A percentile compares a stretch with the other conserved stretches of the same genome.
Conservation (phyloP, 805 yeast genomes). For the Candida boleticola region DNA sequence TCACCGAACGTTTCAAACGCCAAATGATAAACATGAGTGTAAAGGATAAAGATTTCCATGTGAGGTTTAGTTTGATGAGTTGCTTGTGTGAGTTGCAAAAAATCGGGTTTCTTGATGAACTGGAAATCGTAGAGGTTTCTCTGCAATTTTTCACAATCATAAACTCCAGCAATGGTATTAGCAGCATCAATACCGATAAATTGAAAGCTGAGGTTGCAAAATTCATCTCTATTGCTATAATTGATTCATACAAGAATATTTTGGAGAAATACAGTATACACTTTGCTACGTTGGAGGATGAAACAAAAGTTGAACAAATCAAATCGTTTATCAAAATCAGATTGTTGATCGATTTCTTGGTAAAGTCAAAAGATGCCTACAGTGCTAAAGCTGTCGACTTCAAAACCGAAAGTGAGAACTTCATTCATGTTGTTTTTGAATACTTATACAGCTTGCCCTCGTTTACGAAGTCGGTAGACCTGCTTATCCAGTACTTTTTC, state of each 20-base stretch:
- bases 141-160: conserved; percentile 20
- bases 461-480: conserved; percentile 35
- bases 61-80: conserved; percentile 48
- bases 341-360: conserved; percentile 4
- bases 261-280: conserved; percentile 31
- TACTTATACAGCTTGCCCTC: conserved; percentile 30
- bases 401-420: no score
- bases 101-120: conserved; percentile 62
- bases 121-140: conserved; percentile 40
- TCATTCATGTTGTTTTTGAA: conserved; percentile 22
- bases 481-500: conserved; percentile 38
- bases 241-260: conserved; percentile 35
- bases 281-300: neutral
- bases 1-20: conserved; percentile 68
- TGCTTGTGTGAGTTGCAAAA: conserved; percentile 55
- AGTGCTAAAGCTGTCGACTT: neutral
- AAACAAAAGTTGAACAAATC: neutral
- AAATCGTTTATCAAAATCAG: neutral
- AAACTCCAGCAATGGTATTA: conserved; percentile 11
- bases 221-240: conserved; percentile 47
- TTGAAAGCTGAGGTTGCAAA: conserved; percentile 50
- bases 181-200: conserved; percentile 18
- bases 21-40: conserved; percentile 60
- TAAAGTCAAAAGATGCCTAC: conserved; percentile 6
- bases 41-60: conserved; percentile 46